Conservation (phyloP, 768 basidiomycete species). For the Pisolithus microcarpus region DNA sequence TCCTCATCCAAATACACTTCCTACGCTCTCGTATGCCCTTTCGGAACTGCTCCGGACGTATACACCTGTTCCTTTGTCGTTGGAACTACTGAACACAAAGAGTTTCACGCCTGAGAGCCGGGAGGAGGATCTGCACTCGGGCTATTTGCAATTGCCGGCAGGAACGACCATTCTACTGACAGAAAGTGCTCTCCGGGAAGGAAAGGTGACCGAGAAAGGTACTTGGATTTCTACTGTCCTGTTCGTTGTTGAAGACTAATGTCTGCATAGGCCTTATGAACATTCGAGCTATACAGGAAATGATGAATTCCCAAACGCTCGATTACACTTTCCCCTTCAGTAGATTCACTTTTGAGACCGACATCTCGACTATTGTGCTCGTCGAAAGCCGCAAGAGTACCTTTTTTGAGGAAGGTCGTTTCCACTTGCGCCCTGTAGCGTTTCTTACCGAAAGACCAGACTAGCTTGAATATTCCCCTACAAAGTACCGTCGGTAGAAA, state of each 20-base stretch:
- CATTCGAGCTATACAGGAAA: slow-evolving; percentile 32
- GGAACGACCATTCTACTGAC: slow-evolving; percentile 56
- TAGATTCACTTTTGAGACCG: slow-evolving; percentile 64
- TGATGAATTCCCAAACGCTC: slow-evolving; percentile 60
- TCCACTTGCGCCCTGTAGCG: neutral
- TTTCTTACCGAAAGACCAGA: slow-evolving; percentile 33
- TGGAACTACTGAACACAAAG: slow-evolving; percentile 51
- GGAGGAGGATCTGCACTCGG: slow-evolving; percentile 67
- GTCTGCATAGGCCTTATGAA: neutral
- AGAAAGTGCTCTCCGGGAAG: slow-evolving; percentile 63
- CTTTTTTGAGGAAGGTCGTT: slow-evolving; percentile 60
- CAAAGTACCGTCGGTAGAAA: slow-evolving; percentile 20
- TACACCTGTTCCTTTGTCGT: slow-evolving; percentile 50
- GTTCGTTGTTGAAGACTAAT: neutral
- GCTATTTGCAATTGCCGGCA: slow-evolving; percentile 63
- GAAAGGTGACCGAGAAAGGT: slow-evolving; percentile 50
- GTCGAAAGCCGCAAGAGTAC: slow-evolving; percentile 61
- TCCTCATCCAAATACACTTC: slow-evolving; percentile 22
- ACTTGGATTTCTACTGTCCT: neutral
- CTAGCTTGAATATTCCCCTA: slow-evolving; percentile 49
- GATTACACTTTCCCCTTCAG: slow-evolving; percentile 75
- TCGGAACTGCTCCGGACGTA: slow-evolving; percentile 53
- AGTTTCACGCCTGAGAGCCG: slow-evolving; percentile 59
- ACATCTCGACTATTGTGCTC: slow-evolving; percentile 57
- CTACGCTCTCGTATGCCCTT: slow-evolving; percentile 49